phyloP scores from a whole-genome alignment of 2,329 filamentous ascomycete species.

The Clarireedia homoeocarpa region DNA sequence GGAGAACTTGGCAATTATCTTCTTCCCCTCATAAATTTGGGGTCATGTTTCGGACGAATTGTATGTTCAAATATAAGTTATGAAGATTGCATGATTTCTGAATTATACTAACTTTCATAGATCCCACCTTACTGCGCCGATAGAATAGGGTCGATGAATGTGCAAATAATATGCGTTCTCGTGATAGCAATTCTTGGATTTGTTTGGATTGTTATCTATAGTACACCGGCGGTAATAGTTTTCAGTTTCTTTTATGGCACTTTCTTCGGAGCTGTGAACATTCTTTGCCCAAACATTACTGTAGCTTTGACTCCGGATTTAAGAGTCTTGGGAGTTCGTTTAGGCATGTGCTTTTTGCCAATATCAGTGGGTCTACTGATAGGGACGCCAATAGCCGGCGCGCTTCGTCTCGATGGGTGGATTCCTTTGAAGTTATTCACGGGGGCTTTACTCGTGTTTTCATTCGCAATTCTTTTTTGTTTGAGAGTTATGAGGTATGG shows the following conservation, averaged over 20 bases:
- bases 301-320: constrained; percentile 9
- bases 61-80: constrained; percentile 21
- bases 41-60: constrained; percentile 44
- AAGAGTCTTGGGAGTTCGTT: constrained; percentile 7
- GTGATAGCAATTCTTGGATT: constrained; percentile 7
- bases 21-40: constrained; percentile 21
- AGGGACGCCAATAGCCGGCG: constrained; percentile 14
- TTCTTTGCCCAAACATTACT: not conserved
- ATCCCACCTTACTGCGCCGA: constrained; percentile 46
- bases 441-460: not conserved
- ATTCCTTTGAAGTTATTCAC: not conserved
- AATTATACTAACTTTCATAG: constrained; percentile 22
- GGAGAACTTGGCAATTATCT: constrained; percentile 30
- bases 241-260: constrained; percentile 76
- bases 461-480: not conserved
- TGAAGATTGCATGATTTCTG: too few relatives aligned
- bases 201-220: constrained; percentile 39
- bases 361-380: constrained; percentile 9
- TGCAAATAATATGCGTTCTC: constrained; percentile 18
- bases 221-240: constrained; percentile 55
- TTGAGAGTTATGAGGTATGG: not conserved
- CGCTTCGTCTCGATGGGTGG: not conserved
- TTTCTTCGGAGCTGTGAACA: constrained; percentile 46
- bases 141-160: constrained; percentile 42
- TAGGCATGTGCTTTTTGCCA: constrained; percentile 11